Base-by-base conservation (phyloP, 2,329 filamentous ascomycete genomes). In the Xenoacremonium recifei region DNA sequence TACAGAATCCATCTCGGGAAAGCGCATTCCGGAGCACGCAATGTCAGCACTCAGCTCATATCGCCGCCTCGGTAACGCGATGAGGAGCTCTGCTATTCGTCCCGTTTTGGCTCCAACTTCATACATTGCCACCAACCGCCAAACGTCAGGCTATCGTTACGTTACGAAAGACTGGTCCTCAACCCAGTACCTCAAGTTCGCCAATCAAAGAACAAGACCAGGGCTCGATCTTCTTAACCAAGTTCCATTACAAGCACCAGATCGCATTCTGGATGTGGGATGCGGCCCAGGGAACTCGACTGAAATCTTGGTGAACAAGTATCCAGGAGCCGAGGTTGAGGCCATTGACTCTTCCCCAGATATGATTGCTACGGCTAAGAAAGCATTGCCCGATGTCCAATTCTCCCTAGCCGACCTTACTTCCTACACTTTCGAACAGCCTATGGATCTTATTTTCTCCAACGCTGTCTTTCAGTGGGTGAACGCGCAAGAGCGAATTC, bases 401-500 rank as follows among this genome's bases (percentile, higher is more conserved):
- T 82, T 82, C 40, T 47, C 45, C 2, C 55, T 70, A 0, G 73
- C 62, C 1, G 76, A 81, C 39, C 39, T 82, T 3, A 45, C 48
- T 0, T 66, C 63, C 0, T 80, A 71, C 49, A 41, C 45, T 0
- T 64, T 68, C 0, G 40, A 55, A 0, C 35, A 51, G 0, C 47
- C 55, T 0, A 56, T 61, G 0, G 71, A 77, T 32, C 53, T 83
- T 0, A 58, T 78, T 35, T 79, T 78, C 52, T 72, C 70, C 35
- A 83, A 82, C 43, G 78, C 79, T 0, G 76, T 77, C 2, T 72
- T 82, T 43, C 79, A 83, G 42, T 83, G 79, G 79, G 60, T 83
- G 4, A 63, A 68, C 0, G 46, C 45, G 1, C 50, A 55, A 0
- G 54, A 66, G 0, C 73, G 77, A 0, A 63, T 82, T 6, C 58